phyloP scores from a whole-genome alignment of 768 basidiomycete species.

The Lactifluus piperatus region DNA sequence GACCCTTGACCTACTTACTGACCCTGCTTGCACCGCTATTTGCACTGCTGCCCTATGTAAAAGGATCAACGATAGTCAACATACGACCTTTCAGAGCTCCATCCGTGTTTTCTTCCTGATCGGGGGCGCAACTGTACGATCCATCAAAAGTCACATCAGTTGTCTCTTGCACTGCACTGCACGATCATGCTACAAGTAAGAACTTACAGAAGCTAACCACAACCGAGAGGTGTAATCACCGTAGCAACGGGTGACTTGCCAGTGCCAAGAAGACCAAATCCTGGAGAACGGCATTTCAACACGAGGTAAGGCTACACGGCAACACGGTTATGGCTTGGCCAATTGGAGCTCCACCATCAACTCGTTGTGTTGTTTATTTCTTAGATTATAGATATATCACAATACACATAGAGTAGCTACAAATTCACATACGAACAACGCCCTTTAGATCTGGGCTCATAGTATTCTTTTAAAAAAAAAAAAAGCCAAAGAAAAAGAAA shows the following conservation, averaged over 20 bases:
- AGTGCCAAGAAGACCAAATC: not conserved
- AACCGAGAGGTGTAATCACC: not conserved
- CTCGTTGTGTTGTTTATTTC: not conserved
- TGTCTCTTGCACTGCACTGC: constrained; percentile 7
- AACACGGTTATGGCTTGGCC: too few species aligned
- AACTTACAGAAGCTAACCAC: not conserved
- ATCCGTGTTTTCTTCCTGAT: not conserved
- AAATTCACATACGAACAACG: not conserved
- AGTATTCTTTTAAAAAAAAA: too few species aligned
- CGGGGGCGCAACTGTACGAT: not conserved
- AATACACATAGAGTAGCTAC: constrained; percentile 1
- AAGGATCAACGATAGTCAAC: too few species aligned
- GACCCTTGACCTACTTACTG: too few species aligned
- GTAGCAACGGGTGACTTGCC: not conserved
- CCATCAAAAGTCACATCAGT: constrained; percentile 12
- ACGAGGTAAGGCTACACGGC: not conserved
- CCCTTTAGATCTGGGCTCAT: too few species aligned
- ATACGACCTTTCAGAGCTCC: not conserved
- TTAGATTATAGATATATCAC: not conserved
- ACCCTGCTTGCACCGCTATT: constrained; percentile 9
- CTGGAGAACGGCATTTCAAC: too few species aligned
- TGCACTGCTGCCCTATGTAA: constrained; percentile 11
- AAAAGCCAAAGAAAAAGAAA: not conserved
- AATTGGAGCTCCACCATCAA: not conserved
- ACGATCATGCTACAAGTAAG: not conserved